Evolutionary conservation across 257 asterid genomes (phyloP).

Genomic region (Plantago ovata): DNA sequence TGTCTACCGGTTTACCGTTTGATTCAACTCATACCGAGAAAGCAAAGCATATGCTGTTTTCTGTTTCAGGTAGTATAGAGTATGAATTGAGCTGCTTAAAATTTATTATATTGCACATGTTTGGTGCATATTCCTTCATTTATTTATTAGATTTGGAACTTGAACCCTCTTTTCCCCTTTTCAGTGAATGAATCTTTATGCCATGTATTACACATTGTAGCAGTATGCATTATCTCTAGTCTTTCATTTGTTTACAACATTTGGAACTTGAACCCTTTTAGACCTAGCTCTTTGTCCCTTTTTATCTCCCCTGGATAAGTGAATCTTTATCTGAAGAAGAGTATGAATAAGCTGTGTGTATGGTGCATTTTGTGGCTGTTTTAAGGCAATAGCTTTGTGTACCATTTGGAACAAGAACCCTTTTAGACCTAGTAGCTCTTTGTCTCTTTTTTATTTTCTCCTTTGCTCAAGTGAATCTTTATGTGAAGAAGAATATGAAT

Average conservation of each 20-base stretch:
- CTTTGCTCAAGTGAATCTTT: conserved; percentile 29
- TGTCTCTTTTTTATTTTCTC: conserved; percentile 13
- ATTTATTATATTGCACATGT: conserved; percentile 23
- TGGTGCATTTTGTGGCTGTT: conserved; percentile 33
- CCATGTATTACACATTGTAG: conserved; percentile 17
- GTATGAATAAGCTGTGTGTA: conserved; percentile 15
- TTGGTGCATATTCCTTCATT: conserved; percentile 18
- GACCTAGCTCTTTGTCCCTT: conserved; percentile 14
- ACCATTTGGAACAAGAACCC: conserved; percentile 35
- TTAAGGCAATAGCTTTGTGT: conserved; percentile 44
- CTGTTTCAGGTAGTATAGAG: conserved; percentile 35
- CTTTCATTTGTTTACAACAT: conserved; percentile 26
- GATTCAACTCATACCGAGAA: conserved; percentile 39
- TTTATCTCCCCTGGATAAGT: conserved; percentile 17
- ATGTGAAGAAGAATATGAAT: conserved; percentile 16
- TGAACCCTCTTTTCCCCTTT: conserved; percentile 4
- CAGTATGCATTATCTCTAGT: too few species aligned
- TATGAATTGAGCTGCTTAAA: conserved; percentile 17
- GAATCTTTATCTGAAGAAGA: conserved; percentile 30
- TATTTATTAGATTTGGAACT: conserved; percentile 3
- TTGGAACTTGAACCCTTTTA: conserved; percentile 36
- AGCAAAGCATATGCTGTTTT: conserved; percentile 48
- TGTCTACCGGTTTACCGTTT: conserved; percentile 42
- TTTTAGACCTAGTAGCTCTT: conserved; percentile 22
- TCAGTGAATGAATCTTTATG: conserved; percentile 17